phyloP scores from a whole-genome alignment of 176 grass and related monocot genomes.

The Carex scoparia region DNA sequence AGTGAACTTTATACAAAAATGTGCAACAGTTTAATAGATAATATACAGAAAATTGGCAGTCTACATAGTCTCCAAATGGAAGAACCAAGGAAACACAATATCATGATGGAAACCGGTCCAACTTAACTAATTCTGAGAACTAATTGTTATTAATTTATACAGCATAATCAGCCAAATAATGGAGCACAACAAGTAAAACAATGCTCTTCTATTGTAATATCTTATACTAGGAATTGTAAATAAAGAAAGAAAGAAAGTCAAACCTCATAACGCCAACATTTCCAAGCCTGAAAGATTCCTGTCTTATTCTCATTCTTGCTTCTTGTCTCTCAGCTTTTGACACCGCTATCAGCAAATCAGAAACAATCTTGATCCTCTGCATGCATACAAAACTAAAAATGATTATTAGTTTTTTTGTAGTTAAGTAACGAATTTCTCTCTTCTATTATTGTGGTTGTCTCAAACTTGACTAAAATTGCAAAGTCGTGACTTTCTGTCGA shows the following conservation, averaged over 20 bases:
- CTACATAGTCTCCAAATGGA: background rate
- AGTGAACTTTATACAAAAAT: background rate
- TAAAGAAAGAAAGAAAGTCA: background rate
- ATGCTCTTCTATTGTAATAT: background rate
- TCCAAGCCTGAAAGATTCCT: constrained; percentile 93
- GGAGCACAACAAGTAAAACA: background rate
- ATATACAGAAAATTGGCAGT: background rate
- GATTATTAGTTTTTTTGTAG: background rate
- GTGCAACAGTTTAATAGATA: background rate
- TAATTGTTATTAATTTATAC: background rate
- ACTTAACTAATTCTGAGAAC: background rate
- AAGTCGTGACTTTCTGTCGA: background rate
- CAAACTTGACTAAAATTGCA: background rate
- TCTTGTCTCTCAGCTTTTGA: constrained; percentile 99
- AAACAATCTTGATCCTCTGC: constrained; percentile 86
- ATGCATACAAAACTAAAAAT: constrained; percentile 28
- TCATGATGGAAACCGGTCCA: background rate
- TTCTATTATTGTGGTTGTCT: background rate
- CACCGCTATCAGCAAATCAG: constrained; percentile 80
- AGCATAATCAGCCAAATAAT: background rate
- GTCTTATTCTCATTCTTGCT: constrained; percentile 74
- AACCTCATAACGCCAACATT: constrained; percentile 98
- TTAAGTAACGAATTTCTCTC: background rate
- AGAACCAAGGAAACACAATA: background rate
- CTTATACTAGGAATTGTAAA: constrained; percentile 3